These are phyloP conservation scores for Serendipita vermifera DNA, from an alignment of 768 basidiomycete genomes.

Conservation along the genomic window DNA sequence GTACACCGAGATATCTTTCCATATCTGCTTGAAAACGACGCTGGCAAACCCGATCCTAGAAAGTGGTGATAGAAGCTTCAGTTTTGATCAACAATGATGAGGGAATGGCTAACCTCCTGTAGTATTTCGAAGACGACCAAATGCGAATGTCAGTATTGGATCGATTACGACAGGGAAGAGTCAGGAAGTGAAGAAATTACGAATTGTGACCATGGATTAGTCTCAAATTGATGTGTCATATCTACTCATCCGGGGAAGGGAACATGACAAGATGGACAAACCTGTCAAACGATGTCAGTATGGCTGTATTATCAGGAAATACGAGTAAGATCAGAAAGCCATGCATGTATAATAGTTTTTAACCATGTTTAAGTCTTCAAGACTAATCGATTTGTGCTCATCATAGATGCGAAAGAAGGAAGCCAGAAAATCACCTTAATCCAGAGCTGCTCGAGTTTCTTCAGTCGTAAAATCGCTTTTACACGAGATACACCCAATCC, in stretches of 20 bases:
- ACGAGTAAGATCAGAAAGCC: constrained; percentile 25
- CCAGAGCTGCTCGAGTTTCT: constrained; percentile 62
- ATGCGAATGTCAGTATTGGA: not conserved
- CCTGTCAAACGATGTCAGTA: not conserved
- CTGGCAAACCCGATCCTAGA: not conserved
- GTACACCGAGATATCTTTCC: constrained; percentile 7
- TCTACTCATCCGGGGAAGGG: constrained; percentile 12
- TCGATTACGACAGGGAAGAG: constrained; percentile 4
- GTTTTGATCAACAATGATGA: not conserved
- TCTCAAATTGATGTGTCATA: not conserved
- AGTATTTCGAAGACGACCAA: constrained; percentile 1
- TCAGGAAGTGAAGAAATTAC: constrained; percentile 15
- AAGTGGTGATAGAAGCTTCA: not conserved
- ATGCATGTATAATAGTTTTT: constrained; percentile 32
- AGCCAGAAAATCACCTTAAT: constrained; percentile 45
- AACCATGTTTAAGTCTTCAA: constrained; percentile 76
- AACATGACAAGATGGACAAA: constrained; percentile 18
- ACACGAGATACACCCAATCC: constrained; percentile 65
- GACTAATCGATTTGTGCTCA: constrained; percentile 82
- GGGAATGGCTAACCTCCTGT: constrained; percentile 30
- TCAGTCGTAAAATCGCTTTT: constrained; percentile 70
- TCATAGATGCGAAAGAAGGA: constrained; percentile 33
- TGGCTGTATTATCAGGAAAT: constrained; percentile 8
- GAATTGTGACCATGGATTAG: constrained; percentile 15
- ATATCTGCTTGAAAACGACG: constrained; percentile 1